phyloP scores from a whole-genome alignment of 768 basidiomycete genomes.

The Coprinellus aureogranulatus region DNA sequence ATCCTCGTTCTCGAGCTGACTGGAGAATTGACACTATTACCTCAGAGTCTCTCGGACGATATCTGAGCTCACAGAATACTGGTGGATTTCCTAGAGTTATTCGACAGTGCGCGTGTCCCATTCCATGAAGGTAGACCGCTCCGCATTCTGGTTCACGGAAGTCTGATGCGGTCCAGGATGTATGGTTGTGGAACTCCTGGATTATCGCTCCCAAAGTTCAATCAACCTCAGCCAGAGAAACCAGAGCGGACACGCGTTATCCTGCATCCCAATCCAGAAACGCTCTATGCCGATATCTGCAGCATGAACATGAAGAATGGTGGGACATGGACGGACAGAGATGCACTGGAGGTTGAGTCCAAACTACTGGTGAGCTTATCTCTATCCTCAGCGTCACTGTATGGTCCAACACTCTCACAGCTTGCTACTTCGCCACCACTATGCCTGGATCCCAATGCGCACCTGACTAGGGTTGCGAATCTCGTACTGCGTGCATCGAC shows the following conservation, averaged over 20 bases:
- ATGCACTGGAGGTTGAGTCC: conserved; percentile 73
- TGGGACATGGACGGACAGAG: conserved; percentile 63
- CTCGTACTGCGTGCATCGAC: conserved; percentile 69
- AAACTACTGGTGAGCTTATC: conserved; percentile 58
- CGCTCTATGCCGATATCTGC: conserved; percentile 78
- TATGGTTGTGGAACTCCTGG: conserved; percentile 80
- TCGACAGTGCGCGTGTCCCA: conserved; percentile 68
- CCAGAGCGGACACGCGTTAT: conserved; percentile 69
- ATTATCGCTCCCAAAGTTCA: conserved; percentile 62
- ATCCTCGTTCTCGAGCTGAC: conserved; percentile 47
- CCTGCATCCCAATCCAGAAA: conserved; percentile 74
- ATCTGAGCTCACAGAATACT: conserved; percentile 82
- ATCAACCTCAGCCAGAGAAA: conserved; percentile 56
- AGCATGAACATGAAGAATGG: conserved; percentile 58
- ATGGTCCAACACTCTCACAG: conserved; percentile 33
- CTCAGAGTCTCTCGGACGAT: conserved; percentile 77
- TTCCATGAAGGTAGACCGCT: conserved; percentile 75
- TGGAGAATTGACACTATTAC: not conserved
- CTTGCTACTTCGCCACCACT: conserved; percentile 72
- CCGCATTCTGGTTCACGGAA: not conserved
- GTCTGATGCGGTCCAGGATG: conserved; percentile 51
- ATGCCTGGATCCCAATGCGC: conserved; percentile 78
- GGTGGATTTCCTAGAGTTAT: conserved; percentile 79
- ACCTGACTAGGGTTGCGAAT: conserved; percentile 74
- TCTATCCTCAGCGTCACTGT: conserved; percentile 5